Evolutionary conservation across 768 basidiomycete species (phyloP).

Genomic region (Pluteus cervinus): DNA sequence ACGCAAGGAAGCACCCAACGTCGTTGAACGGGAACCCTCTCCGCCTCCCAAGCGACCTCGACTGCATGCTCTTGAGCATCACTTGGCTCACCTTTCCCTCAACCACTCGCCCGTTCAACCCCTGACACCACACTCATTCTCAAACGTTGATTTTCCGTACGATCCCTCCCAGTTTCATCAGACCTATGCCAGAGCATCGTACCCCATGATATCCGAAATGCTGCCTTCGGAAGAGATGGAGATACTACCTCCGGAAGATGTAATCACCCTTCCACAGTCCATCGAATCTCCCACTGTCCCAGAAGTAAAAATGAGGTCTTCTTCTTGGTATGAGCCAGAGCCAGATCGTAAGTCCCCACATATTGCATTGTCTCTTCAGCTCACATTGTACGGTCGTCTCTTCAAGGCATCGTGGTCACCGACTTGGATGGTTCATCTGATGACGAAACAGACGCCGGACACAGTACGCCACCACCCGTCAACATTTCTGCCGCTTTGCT

Average conservation of each 20-base stretch:
- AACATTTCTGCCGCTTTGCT: constrained; percentile 41
- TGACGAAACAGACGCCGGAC: constrained; percentile 29
- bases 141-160: no score
- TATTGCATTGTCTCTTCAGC: not conserved
- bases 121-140: constrained; percentile 8
- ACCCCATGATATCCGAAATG: constrained; percentile 6
- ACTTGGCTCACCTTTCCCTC: constrained; percentile 47
- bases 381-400: constrained; percentile 2
- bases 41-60: constrained; percentile 37
- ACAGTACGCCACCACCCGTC: constrained; percentile 12
- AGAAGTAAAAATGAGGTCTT: constrained; percentile 59
- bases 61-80: constrained; percentile 46
- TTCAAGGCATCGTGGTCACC: constrained; percentile 57
- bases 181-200: constrained; percentile 6
- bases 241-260: constrained; percentile 10
- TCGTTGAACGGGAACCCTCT: constrained; percentile 13
- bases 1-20: constrained; percentile 28
- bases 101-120: constrained; percentile 11
- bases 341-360: constrained; percentile 49
- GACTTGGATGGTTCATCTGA: constrained; percentile 47
- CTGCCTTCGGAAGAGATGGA: constrained; percentile 7
- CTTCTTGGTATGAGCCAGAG: constrained; percentile 66
- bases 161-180: constrained; percentile 7
- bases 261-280: constrained; percentile 22
- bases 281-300: constrained; percentile 37